A percentile compares a stretch with the other conserved stretches of the same genome.
phyloP scores from a whole-genome alignment of 164 flowering plant species.

The Umbellularia californica region DNA sequence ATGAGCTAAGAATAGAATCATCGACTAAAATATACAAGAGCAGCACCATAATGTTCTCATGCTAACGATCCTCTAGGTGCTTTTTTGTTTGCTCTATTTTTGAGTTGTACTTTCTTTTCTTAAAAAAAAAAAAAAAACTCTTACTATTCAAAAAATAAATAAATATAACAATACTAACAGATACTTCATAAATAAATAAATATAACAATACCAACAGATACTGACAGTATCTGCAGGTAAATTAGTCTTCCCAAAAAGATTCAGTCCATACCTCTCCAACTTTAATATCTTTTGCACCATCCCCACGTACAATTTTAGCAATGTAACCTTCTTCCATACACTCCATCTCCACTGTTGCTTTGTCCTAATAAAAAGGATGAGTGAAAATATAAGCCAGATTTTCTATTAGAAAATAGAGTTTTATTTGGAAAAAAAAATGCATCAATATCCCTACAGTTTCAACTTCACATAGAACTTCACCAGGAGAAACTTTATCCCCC shows the following conservation, averaged over 20 bases:
- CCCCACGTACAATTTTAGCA: slow-evolving; percentile 87
- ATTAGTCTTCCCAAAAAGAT: neutral
- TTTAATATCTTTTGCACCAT: slow-evolving; percentile 84
- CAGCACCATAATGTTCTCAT: too few relatives aligned
- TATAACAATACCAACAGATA: neutral
- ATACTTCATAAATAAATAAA: neutral
- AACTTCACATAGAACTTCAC: slow-evolving; percentile 98
- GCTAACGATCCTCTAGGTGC: too few relatives aligned
- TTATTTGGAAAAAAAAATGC: neutral
- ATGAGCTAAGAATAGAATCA: too few relatives aligned
- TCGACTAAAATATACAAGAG: too few relatives aligned
- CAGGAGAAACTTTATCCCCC: slow-evolving; percentile 84
- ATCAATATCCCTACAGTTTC: slow-evolving; percentile 70
- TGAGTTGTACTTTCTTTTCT: too few relatives aligned
- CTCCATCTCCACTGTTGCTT: slow-evolving; percentile 99
- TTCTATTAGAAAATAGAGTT: neutral
- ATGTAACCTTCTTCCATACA: slow-evolving; percentile 99
- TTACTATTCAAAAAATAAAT: too few relatives aligned
- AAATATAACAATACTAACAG: neutral
- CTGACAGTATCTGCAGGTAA: neutral
- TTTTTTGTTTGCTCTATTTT: too few relatives aligned
- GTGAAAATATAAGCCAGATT: neutral
- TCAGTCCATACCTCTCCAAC: slow-evolving; percentile 82
- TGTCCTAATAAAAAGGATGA: slow-evolving; percentile 47
- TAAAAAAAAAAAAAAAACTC: too few relatives aligned